A percentile compares a stretch with the other conserved stretches of the same genome.
These are phyloP conservation scores for Lactifluus subvellereus DNA, from an alignment of 768 basidiomycete genomes.

Conservation along the genomic window DNA sequence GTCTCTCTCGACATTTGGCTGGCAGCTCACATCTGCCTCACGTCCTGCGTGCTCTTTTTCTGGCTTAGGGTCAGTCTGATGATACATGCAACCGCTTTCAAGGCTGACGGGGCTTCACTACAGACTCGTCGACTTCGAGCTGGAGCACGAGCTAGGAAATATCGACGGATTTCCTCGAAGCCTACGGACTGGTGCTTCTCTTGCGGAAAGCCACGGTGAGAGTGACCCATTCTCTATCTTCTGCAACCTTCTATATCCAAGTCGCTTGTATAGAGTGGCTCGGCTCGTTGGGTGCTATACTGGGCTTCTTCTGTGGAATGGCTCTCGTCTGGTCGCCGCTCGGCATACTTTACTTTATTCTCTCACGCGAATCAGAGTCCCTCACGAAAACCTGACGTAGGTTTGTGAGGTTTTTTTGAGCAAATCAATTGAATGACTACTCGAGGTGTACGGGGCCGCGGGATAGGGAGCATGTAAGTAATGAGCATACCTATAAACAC, in stretches of 20 bases:
- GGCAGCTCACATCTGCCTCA: neutral
- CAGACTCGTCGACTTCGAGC: neutral
- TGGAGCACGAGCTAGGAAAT: neutral
- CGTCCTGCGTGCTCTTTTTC: neutral
- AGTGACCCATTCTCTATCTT: neutral
- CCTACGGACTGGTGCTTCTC: slow-evolving; percentile 1
- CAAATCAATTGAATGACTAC: too few species aligned
- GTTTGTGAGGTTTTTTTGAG: neutral
- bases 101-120: neutral
- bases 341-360: neutral
- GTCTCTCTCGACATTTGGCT: slow-evolving; percentile 3
- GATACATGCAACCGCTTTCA: neutral
- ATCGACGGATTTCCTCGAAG: neutral
- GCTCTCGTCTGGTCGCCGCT: slow-evolving; percentile 13
- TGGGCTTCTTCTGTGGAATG: slow-evolving; percentile 11
- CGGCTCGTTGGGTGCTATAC: neutral
- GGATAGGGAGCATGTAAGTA: too few species aligned
- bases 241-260: neutral
- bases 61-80: neutral
- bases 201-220: slow-evolving; percentile 8
- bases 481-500: too few species aligned
- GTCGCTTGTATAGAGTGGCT: slow-evolving; percentile 1
- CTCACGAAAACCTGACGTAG: neutral
- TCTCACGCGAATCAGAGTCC: neutral
- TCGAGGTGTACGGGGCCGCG: too few species aligned